Base-by-base conservation (phyloP, 345 rosid species). In the Odontarrhena argentea region DNA sequence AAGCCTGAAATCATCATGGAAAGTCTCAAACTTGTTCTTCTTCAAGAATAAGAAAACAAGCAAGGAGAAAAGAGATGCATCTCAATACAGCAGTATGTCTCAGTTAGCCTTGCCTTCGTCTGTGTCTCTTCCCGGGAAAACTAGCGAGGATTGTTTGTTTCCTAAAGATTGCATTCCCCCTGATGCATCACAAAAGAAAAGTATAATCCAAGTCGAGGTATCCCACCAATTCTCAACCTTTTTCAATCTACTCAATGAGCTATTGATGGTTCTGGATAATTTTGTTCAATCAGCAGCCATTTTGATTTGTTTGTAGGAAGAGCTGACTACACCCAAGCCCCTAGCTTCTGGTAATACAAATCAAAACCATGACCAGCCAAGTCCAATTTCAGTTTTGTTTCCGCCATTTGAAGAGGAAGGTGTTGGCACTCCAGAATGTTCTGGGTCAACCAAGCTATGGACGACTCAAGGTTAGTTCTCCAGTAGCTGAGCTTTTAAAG, bases 361-460 rank as follows among this genome's bases (percentile, higher is more conserved):
- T 55, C 91, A 83, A 74, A 88, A 78, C 80, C 93, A 80, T 73
- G 93, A 88, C 77, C 96, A 91, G 71, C 97, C 88, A 15, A 95
- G 96, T 73, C 99, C 97, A 42, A 80, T 84, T 69, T 91, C 96
- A 14, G 96, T 89, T 81, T 76, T 95, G 68, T 91, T 91, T 42
- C 86, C 83, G 1, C 81, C 80, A 36, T 95, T 95, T 63, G 88
- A 85, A 49, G 95, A 91, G 70, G 91, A 88, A 76, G 81, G 80
- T 73, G 76, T 48, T 57, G 14, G 60, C 67, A 67, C 59, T 63
- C 66, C 74, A 24, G 89, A 79, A 73, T 77, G 61, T 38, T 80
- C 83, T 56, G 75, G 77, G 44, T 70, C 56, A 65, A 28, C 71
- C 49, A 87, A 83, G 79, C 71, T 54, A 54, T 75, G 56, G 68